Base-by-base conservation (phyloP, 2,329 filamentous ascomycete genomes). In the Cladophialophora immunda region DNA sequence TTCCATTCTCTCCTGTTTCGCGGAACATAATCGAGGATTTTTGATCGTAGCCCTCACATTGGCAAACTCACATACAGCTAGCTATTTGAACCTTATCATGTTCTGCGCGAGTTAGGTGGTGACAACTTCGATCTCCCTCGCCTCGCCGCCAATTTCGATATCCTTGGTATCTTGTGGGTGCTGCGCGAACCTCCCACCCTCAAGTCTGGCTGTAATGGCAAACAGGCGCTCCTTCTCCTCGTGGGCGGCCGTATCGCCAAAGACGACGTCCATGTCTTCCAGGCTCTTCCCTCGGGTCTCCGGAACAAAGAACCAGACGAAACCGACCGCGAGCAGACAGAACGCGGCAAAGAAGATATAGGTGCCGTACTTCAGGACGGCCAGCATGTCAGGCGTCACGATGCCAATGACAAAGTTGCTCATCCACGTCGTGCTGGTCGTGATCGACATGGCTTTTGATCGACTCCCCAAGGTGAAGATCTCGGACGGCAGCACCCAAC, bases 401-500 rank as follows among this genome's bases (percentile, higher is more conserved):
- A 17, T 4, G 19, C 41, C 41, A 47, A 47, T 47, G 15, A 22
- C 41, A 11, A 47, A 47, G 41, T 47, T 47, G 41, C 19, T 4
- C 41, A 47, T 17, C 41, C 41, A 47, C 4, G 15, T 47, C 4
- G 41, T 17, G 19, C 15, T 17, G 41, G 15, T 22, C 4, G 15
- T 22, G 19, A 47, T 47, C 4, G 62, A 47, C 15, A 47, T 47
- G 4, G 15, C 41, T 47, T 47, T 47, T 4, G 41, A 17, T 13
- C 78, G 73, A n/a, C 78, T 78, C 0, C 76, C 76, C 3, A 78
- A 74, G 47, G 78, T 77, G 68, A 79, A 80, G 11, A 80, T 78
- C 62, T 80, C 78, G 1, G 76, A 78, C 5, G 76, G 76, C 19
- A 80, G 72, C 36, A 80, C 76, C 78, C 78, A 79, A 13, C 41